Evolutionary conservation across 257 asterid species (phyloP), one percentile per base, ranked within the genome.

Genomic region (Salvia rosmarinus): DNA sequence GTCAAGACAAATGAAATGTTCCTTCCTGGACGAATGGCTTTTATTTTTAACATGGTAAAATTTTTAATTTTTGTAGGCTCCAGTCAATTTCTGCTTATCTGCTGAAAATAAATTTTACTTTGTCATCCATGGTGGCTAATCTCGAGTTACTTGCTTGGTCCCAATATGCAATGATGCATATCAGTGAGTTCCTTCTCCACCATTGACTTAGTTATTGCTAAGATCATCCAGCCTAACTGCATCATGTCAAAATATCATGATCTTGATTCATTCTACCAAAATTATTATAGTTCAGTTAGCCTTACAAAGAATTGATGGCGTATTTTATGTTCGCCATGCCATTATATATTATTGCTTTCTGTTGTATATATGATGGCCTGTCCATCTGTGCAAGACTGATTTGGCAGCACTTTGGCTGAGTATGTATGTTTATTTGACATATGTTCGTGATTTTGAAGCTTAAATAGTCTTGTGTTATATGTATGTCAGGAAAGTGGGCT

Each of bases 11-110:
- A 95, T 77, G 99, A 95, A 80, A 85, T 95, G 97, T 95, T 95
- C 79, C 98, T 91, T 77, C 99, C 99, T 77, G 99, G 99, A 70
- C 86, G 99, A 77, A 91, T 95, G 98, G 82, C 97, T 69, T 91
- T 95, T 70, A 82, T 95, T 77, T 95, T 77, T 81, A 85, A 83
- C 88, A 89, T 89, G 98, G 99, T 95, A 77, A 75, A 80, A 44
- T 72, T 28, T 46, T 54, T 30, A 50, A 16, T 37, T 57, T 70
- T 71, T 54, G 20, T 6, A 5, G 68, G 34, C 47, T 63, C 46
- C 39, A 12, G 64, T 51, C 42, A 8, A 71, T 67, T 23, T 47
- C 13, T 8, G 25, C 32, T 20, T 62, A 13, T 54, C 34, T 65
- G 35, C 19, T 56, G 69, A 40, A 73, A 72, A 32, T 5, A 59